phyloP scores from a whole-genome alignment of 176 grass and related monocot genomes.

The Pharus latifolius region DNA sequence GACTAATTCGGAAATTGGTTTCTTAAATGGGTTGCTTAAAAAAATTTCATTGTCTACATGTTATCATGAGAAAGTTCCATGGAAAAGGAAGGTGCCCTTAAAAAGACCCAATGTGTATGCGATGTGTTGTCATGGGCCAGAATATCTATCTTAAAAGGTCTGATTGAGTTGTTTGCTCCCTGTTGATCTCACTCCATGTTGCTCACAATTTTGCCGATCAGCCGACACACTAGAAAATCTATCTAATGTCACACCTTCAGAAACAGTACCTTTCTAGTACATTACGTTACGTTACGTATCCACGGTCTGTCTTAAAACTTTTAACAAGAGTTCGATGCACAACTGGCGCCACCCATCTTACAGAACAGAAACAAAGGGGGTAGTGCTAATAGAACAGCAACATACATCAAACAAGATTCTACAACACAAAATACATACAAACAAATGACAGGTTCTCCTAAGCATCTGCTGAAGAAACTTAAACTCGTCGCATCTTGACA shows the following conservation, averaged over 20 bases:
- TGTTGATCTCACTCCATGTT: too few species aligned
- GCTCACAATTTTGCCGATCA: too few species aligned
- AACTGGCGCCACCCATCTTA: background rate
- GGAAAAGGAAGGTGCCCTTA: too few species aligned
- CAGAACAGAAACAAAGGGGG: background rate
- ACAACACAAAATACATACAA: background rate
- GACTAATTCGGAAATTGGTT: too few species aligned
- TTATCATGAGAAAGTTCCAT: too few species aligned
- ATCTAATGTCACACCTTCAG: background rate
- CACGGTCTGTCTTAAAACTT: background rate
- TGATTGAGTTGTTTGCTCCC: too few species aligned
- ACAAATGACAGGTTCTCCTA: background rate
- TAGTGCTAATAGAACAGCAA: background rate
- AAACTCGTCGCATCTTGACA: slow-evolving; percentile 49
- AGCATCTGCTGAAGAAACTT: background rate
- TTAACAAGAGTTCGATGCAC: background rate
- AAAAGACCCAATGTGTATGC: too few species aligned
- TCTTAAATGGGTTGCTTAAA: too few species aligned
- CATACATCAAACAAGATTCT: background rate
- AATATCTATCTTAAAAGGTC: too few species aligned
- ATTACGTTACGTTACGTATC: background rate
- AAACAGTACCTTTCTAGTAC: background rate
- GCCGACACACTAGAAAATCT: too few species aligned
- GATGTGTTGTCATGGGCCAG: too few species aligned
- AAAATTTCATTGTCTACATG: too few species aligned